Conservation (phyloP, 2,329 filamentous ascomycete genomes). For the Cryphonectria nitschkei region DNA sequence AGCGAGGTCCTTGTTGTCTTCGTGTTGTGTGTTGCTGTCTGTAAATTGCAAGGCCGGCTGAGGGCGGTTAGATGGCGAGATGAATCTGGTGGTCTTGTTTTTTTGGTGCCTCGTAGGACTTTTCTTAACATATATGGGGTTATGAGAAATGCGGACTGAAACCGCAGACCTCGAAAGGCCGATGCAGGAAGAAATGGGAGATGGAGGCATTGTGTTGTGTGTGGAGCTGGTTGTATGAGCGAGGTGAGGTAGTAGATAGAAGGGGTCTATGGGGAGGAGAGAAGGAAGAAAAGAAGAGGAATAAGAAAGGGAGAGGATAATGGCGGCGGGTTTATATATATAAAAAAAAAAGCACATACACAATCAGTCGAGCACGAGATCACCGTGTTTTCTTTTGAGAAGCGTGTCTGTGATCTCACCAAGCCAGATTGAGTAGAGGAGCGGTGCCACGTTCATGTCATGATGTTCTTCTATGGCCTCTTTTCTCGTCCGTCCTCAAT, state of each 20-base stretch:
- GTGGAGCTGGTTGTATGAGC: neutral
- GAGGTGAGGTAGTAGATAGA: neutral
- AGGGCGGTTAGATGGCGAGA: conserved; percentile 9
- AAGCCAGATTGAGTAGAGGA: neutral
- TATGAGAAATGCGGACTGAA: conserved; percentile 3
- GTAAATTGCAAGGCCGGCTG: neutral
- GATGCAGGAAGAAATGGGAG: neutral
- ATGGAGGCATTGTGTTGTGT: conserved; percentile 4
- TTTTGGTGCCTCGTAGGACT: conserved; percentile 15
- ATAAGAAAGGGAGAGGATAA: neutral
- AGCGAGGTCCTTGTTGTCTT: neutral
- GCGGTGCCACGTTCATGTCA: neutral
- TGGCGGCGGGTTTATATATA: neutral
- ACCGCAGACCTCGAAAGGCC: conserved; percentile 15
- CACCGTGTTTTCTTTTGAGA: neutral
- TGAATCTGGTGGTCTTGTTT: conserved; percentile 9
- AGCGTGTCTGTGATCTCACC: neutral
- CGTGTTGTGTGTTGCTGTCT: neutral
- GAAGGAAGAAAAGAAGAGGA: neutral
- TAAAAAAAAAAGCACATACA: neutral
- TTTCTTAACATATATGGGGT: conserved; percentile 1
- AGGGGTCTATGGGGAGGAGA: neutral
- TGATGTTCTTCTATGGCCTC: neutral
- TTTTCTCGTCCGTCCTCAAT: neutral
- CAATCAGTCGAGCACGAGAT: neutral